Evolutionary conservation across 345 rosid genomes (phyloP), one percentile per base, ranked within the genome.

Genomic region (Aurinia saxatilis): DNA sequence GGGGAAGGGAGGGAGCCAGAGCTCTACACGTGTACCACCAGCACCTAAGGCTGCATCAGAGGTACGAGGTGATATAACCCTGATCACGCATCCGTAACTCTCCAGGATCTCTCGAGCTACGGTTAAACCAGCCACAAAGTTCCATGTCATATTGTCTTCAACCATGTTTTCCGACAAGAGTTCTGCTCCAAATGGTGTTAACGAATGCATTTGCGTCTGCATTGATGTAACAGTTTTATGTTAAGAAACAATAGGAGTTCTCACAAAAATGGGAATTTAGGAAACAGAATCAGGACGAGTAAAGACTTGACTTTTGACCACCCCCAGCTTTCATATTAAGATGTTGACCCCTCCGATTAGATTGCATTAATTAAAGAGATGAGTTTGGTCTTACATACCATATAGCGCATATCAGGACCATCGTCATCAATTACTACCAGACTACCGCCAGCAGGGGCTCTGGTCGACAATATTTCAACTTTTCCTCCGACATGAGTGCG

Each of bases 121-220:
- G 13, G 89, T 85, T 50, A 92, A 74, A 44, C 97, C 96, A 3
- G 96, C 95, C 25, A 92, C 84, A 60, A 92, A 88, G 78, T 88
- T 92, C 96, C 96, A 92, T 1, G 96, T 89, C 96, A 92, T 92
- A 81, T 92, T 92, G 82, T 88, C 98, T 73, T 88, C 95, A 34
- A 89, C 74, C 98, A 75, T 88, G 75, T 84, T 80, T 17, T 77
- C 86, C 0, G 91, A 77, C 38, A 67, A 35, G 39, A 86, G 92
- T 34, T 82, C 95, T 21, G 81, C 70, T 30, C 98, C 98, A 68
- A 86, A 92, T 47, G 98, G 95, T 69, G 84, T 70, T 35, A 88
- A 81, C 0, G 89, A 83, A 72, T 81, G 95, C 93, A 76, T 83
- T 71, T 92, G 92, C n/a, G 93, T 92, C 98, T 92, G 92, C 79